phyloP scores from a whole-genome alignment of 345 rosid species.

The Aquilaria sinensis region DNA sequence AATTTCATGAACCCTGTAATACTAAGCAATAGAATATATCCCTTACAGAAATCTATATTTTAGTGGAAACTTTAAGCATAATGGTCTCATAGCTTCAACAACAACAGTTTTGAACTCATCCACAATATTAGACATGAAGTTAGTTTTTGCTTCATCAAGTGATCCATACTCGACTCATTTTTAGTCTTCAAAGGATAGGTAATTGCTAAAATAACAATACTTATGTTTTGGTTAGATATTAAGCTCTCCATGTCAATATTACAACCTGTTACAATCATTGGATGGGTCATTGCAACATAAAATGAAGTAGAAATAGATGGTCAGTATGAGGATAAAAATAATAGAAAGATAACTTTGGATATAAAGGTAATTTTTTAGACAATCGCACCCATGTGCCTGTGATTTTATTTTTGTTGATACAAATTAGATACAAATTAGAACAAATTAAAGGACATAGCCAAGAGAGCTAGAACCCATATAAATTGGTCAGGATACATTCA shows the following conservation, averaged over 20 bases:
- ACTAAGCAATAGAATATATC: background rate
- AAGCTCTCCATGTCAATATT: constrained; percentile 99
- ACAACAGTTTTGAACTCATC: constrained; percentile 99
- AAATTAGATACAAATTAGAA: background rate
- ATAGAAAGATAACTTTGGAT: background rate
- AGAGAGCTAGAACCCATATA: background rate
- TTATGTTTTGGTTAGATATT: constrained; percentile 96
- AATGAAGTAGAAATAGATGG: constrained; percentile 6
- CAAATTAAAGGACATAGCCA: background rate
- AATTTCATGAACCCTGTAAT: background rate
- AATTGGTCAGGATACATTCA: background rate
- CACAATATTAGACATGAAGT: constrained; percentile 97
- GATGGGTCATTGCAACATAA: constrained; percentile 99
- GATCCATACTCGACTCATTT: constrained; percentile 98
- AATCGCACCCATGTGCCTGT: background rate
- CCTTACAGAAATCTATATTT: constrained; percentile 94
- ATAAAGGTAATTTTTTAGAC: background rate
- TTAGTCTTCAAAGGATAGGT: constrained; percentile 95
- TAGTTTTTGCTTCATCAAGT: constrained; percentile 97
- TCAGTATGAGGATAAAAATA: background rate
- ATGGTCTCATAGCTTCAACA: constrained; percentile 95
- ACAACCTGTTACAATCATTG: constrained; percentile 97
- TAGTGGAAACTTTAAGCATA: constrained; percentile 93
- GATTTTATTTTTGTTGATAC: background rate
- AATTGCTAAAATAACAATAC: constrained; percentile 97